Conservation (phyloP, 257 asterid genomes). For the Solanum bukasovii region DNA sequence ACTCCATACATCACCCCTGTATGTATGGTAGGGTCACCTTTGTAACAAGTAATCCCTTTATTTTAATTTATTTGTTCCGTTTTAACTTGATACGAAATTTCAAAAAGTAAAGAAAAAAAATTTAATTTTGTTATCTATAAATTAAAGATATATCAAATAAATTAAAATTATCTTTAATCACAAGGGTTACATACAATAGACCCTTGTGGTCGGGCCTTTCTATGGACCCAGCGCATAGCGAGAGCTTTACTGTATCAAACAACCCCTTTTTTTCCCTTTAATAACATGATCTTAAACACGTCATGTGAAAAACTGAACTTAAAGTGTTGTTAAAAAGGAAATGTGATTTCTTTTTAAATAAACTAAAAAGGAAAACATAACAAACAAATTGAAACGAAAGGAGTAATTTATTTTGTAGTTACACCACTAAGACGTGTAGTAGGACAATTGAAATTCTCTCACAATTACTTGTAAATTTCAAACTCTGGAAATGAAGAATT, state of each 20-base stretch:
- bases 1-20: neutral
- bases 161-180: neutral
- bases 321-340: neutral
- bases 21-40: neutral
- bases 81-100: neutral
- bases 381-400: neutral
- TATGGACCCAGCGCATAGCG: neutral
- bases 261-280: neutral
- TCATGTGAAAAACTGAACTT: neutral
- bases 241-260: neutral
- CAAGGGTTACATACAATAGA: neutral
- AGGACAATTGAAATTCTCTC: neutral
- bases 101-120: rapidly evolving
- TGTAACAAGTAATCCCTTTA: neutral
- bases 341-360: neutral
- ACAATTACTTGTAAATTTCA: neutral
- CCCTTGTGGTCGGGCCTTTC: neutral
- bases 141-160: neutral
- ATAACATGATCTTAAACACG: neutral
- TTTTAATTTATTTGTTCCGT: neutral
- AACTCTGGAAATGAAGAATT: neutral
- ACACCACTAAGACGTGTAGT: neutral
- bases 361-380: neutral
- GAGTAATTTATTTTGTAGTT: neutral
- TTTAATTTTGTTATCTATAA: neutral